phyloP scores from a whole-genome alignment of 768 basidiomycete species.

The Udeniomyces megalosporus region DNA sequence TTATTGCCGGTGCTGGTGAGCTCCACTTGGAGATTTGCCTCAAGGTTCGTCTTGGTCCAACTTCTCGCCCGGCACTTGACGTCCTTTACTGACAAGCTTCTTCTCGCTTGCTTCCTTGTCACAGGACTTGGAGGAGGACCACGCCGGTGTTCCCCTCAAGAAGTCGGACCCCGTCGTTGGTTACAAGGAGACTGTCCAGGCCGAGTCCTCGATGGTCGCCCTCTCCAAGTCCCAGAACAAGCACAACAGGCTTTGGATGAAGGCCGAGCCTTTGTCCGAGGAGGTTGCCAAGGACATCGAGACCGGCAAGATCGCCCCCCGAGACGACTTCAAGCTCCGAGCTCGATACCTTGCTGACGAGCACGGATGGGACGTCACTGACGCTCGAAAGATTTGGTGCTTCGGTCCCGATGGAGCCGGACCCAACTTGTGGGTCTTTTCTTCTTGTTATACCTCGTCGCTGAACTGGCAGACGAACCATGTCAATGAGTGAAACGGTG shows the following conservation, averaged over 20 bases:
- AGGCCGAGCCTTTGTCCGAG: slow-evolving; percentile 84
- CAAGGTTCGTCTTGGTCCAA: slow-evolving; percentile 43
- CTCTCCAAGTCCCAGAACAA: slow-evolving; percentile 99
- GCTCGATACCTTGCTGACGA: slow-evolving; percentile 93
- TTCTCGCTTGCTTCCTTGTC: too few relatives aligned
- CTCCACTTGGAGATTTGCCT: slow-evolving; percentile 98
- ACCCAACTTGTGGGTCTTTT: slow-evolving; percentile 47
- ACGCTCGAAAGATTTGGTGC: slow-evolving; percentile 99
- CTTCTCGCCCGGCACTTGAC: neutral
- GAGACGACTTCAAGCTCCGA: slow-evolving; percentile 95
- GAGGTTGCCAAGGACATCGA: slow-evolving; percentile 90
- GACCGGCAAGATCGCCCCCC: slow-evolving; percentile 59
- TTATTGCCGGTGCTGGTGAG: slow-evolving; percentile 98
- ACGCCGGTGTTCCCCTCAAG: slow-evolving; percentile 97
- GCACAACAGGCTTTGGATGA: slow-evolving; percentile 94
- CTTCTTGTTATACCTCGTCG: too few relatives aligned
- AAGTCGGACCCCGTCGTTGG: slow-evolving; percentile 88
- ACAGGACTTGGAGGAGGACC: slow-evolving; percentile 93
- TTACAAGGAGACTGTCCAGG: slow-evolving; percentile 92
- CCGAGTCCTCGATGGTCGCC: slow-evolving; percentile 88
- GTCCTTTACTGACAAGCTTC: slow-evolving; percentile 23
- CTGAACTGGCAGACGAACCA: too few relatives aligned
- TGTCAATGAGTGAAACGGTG: too few relatives aligned
- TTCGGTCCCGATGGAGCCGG: slow-evolving; percentile 98
- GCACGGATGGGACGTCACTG: slow-evolving; percentile 95